Percentiles rank a stretch among this genome's conserved stretches.
These are phyloP conservation scores for Xylona heveae DNA, from an alignment of 495 filamentous ascomycete genomes.

Conservation along the genomic window DNA sequence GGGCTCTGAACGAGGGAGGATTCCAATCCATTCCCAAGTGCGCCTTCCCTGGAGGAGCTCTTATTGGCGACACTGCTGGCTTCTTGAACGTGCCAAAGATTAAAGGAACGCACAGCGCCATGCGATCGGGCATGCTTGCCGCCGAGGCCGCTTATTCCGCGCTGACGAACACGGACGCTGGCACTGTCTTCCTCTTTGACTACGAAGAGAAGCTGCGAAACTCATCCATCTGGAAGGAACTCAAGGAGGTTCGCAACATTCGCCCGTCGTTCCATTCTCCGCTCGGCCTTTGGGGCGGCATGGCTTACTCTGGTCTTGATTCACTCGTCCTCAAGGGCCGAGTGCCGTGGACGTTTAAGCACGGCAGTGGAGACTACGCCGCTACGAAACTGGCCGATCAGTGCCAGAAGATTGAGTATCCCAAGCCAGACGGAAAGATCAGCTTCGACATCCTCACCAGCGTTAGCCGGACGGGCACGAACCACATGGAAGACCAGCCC, in stretches of 20 bases:
- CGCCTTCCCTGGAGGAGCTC: constrained; percentile 82
- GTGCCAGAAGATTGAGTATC: constrained; percentile 80
- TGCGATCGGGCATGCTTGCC: constrained; percentile 93
- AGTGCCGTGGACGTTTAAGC: constrained; percentile 83
- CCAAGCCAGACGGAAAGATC: constrained; percentile 86
- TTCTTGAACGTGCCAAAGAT: constrained; percentile 98
- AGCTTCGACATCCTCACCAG: constrained; percentile 90
- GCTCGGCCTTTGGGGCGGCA: constrained; percentile 67
- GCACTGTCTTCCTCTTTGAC: constrained; percentile 75
- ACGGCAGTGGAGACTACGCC: constrained; percentile 47
- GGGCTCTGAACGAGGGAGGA: constrained; percentile 85
- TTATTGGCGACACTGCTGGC: constrained; percentile 91
- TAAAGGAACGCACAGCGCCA: constrained; percentile 94
- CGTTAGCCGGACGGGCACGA: constrained; percentile 86
- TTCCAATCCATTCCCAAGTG: constrained; percentile 96
- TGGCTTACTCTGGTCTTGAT: constrained; percentile 84
- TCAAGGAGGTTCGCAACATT: constrained; percentile 94
- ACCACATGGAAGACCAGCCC: constrained; percentile 97
- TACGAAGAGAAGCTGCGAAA: constrained; percentile 84
- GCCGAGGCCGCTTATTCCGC: constrained; percentile 74
- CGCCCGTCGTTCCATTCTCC: constrained; percentile 78
- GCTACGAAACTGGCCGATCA: constrained; percentile 65
- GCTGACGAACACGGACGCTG: constrained; percentile 31
- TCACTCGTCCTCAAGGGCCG: constrained; percentile 71
- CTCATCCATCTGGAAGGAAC: constrained; percentile 79